phyloP scores from a whole-genome alignment of 768 basidiomycete genomes.

The Tylopilus balloui region DNA sequence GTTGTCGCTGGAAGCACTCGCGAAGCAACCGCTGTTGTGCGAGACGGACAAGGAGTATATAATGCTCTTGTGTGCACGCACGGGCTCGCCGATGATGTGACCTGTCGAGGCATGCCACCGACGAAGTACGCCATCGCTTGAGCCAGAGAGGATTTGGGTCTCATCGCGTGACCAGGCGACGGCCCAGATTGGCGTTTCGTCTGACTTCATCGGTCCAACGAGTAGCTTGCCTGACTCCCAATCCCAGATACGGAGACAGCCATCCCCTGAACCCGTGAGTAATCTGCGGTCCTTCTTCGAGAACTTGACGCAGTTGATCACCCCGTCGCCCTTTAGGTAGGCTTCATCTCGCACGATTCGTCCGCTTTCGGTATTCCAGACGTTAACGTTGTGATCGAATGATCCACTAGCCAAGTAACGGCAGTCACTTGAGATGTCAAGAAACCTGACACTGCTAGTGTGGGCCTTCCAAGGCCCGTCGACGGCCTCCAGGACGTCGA shows the following conservation, averaged over 20 bases:
- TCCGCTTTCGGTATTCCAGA: constrained; percentile 29
- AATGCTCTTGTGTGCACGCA: constrained; percentile 21
- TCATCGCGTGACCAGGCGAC: constrained; percentile 31
- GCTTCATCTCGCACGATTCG: constrained; percentile 21
- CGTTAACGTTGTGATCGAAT: constrained; percentile 30
- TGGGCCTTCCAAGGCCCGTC: constrained; percentile 24
- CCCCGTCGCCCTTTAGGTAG: constrained; percentile 19
- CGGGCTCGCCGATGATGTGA: constrained; percentile 18
- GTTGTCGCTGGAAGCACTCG: constrained; percentile 28
- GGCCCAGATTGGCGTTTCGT: constrained; percentile 26
- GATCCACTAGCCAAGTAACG: constrained; percentile 29
- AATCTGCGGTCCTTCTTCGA: constrained; percentile 21
- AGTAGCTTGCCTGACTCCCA: constrained; percentile 25
- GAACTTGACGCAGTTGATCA: constrained; percentile 30
- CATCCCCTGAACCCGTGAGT: constrained; percentile 29
- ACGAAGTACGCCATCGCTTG: constrained; percentile 21
- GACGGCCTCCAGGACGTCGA: constrained; percentile 16
- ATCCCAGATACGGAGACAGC: constrained; percentile 28
- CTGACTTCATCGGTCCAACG: constrained; percentile 23
- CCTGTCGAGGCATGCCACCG: constrained; percentile 25
- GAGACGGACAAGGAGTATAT: constrained; percentile 28
- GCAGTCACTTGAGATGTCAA: constrained; percentile 27
- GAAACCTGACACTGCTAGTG: constrained; percentile 26
- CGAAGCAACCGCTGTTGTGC: constrained; percentile 24
- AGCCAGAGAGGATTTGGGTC: constrained; percentile 25